Conservation (phyloP, 148 eudicot genomes). For the Amaranthus hypochondriacus region DNA sequence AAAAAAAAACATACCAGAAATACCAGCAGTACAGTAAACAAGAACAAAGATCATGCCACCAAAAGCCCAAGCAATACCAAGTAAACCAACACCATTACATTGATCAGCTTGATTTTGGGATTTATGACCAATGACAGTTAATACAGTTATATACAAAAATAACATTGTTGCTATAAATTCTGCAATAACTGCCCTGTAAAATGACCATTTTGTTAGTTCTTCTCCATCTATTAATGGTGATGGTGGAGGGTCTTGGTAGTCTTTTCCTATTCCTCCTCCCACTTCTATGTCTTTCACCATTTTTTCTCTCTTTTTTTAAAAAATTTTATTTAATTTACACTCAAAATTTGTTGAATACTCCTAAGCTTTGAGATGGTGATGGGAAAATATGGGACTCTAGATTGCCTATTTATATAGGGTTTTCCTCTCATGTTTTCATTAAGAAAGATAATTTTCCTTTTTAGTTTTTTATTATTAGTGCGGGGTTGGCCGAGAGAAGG, state of each 20-base stretch:
- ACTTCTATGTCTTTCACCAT: slow-evolving; percentile 37
- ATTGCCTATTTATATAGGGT: not conserved
- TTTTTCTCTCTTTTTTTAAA: not conserved
- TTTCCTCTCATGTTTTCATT: not conserved
- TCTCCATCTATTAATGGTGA: slow-evolving; percentile 33
- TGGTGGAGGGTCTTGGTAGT: slow-evolving; percentile 49
- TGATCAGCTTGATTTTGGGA: slow-evolving; percentile 14
- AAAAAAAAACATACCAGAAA: slow-evolving; percentile 26
- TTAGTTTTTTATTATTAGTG: no score
- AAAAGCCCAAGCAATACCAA: slow-evolving; percentile 51
- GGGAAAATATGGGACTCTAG: slow-evolving; percentile 6
- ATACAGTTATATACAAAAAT: slow-evolving; percentile 35
- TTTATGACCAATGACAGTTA: slow-evolving; percentile 36
- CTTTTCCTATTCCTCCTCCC: slow-evolving; percentile 20
- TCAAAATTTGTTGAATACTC: not conserved
- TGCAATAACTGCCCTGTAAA: slow-evolving; percentile 38
- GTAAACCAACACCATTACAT: slow-evolving; percentile 44
- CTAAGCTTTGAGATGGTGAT: not conserved
- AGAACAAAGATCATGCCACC: slow-evolving; percentile 49
- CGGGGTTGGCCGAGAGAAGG: no score
- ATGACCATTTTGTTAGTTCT: slow-evolving; percentile 35
- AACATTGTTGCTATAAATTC: slow-evolving; percentile 38
- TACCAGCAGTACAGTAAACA: slow-evolving; percentile 53
- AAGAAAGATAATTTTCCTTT: no score
- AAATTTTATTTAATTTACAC: not conserved